Base-by-base conservation (phyloP, 2,329 filamentous ascomycete genomes). In the Aspergillus thermomutatus region DNA sequence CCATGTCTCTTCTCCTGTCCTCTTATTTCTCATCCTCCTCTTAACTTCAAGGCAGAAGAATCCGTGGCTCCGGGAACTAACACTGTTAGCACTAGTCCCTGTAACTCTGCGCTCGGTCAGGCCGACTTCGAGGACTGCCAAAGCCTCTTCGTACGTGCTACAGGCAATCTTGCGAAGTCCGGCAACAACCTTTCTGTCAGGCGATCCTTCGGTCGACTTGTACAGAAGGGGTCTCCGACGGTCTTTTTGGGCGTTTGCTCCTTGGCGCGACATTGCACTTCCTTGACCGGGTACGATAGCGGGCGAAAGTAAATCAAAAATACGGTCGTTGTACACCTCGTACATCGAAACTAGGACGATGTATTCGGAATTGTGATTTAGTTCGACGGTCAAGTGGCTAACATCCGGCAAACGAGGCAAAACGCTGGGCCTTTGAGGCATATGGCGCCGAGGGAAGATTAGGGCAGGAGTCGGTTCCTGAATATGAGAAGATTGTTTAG, bases 321-420 rank as follows among this genome's bases (percentile, higher is more conserved):
- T 97, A 37, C 92, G 87, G 75, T 99, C 93, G 69, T 99, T 99
- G 79, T 99, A 97, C 1, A 99, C 93, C 73, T 99, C 94, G 74
- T 97, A 97, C 92, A 99, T 99, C 53, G 92, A 96, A 23, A 99
- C 82, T 10, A 99, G 79, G 53, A 99, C 86, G 4, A 89, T 88
- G 66, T 97, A 97, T 64, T 96, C 91, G 54, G 88, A 85, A 21
- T 83, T 83, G 1, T 81, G 79, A 60, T 92, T 89, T 49, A 86
- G 79, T 0, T 85, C 81, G 0, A 95, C 80, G 4, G 82, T 78
- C 46, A 96, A 79, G 52, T 87, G 81, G 72, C 86, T 85, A 52
- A 96, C 85, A 61, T 92, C 87, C 8, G 93, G 93, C 5, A 81
- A 77, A 56, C 88, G 85, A 1, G 92, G 90, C 4, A 94, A 79